Evolutionary conservation across 345 rosid genomes (phyloP).

Genomic region (Aquilaria sinensis): DNA sequence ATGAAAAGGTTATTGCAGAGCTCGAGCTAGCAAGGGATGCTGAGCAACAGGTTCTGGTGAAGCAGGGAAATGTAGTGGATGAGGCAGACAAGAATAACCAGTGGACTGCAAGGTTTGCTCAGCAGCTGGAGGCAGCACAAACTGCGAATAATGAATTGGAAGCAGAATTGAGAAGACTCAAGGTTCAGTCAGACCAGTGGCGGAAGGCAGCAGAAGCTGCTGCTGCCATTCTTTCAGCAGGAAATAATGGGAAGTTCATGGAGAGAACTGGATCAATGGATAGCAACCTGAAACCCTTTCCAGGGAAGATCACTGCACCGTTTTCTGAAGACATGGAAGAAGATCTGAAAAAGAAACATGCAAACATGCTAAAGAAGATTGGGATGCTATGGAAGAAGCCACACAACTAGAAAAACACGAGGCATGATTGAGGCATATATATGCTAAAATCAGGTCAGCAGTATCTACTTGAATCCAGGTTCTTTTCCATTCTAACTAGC

Average conservation of each 20-base stretch:
- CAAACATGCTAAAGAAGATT: constrained; percentile 85
- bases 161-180: constrained; percentile 72
- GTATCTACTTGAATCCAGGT: not conserved
- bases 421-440: constrained; percentile 9
- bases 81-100: constrained; percentile 76
- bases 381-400: constrained; percentile 97
- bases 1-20: constrained; percentile 22
- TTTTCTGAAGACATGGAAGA: constrained; percentile 68
- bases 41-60: constrained; percentile 53
- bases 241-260: constrained; percentile 59
- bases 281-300: constrained; percentile 33
- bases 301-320: constrained; percentile 40
- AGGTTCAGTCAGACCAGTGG: constrained; percentile 98
- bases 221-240: constrained; percentile 78
- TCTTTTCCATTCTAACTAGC: not conserved
- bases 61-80: constrained; percentile 72
- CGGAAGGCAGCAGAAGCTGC: constrained; percentile 99
- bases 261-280: constrained; percentile 66
- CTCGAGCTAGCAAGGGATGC: constrained; percentile 38
- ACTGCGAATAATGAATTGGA: constrained; percentile 63
- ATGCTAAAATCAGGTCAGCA: not conserved
- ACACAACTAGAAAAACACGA: constrained; percentile 43
- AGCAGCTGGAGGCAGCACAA: constrained; percentile 86
- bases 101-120: constrained; percentile 51
- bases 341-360: constrained; percentile 91